A percentile compares a stretch with the other conserved stretches of the same genome.
These are phyloP conservation scores for Carex kokanica DNA, from an alignment of 176 grass and related monocot genomes.

Conservation along the genomic window DNA sequence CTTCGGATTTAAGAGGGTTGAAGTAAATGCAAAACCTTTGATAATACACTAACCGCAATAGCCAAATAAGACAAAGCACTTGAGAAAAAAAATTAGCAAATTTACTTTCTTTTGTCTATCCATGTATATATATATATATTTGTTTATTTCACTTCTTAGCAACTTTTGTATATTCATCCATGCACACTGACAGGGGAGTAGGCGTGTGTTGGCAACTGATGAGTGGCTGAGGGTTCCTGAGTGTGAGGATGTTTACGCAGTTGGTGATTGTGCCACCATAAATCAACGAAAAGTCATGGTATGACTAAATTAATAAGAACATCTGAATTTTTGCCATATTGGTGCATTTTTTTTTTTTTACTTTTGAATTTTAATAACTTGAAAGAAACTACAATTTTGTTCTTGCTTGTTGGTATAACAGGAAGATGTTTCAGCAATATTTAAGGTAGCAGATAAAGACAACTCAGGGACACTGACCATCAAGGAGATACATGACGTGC, in stretches of 20 bases:
- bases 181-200: constrained; percentile 46
- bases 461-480: constrained; percentile 95
- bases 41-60: background rate
- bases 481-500: constrained; percentile 88
- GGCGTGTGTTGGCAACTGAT: constrained; percentile 82
- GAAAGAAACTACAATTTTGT: background rate
- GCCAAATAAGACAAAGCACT: background rate
- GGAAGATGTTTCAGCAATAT: constrained; percentile 93
- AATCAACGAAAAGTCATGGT: constrained; percentile 95
- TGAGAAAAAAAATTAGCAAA: background rate
- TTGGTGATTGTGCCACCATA: constrained; percentile 98
- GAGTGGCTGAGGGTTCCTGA: constrained; percentile 92
- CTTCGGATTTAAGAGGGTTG: background rate
- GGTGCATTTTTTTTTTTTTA: background rate
- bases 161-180: constrained; percentile 3
- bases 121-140: background rate
- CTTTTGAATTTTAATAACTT: background rate
- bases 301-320: constrained; percentile 29
- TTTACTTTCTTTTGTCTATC: background rate
- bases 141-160: background rate
- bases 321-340: background rate
- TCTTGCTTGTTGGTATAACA: constrained; percentile 26
- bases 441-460: constrained; percentile 93
- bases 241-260: constrained; percentile 73
- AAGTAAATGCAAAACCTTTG: background rate